Percentiles rank a stretch among this genome's conserved stretches.
phyloP scores from a whole-genome alignment of 2,329 filamentous ascomycete genomes.

The Penicillium nordicum region DNA sequence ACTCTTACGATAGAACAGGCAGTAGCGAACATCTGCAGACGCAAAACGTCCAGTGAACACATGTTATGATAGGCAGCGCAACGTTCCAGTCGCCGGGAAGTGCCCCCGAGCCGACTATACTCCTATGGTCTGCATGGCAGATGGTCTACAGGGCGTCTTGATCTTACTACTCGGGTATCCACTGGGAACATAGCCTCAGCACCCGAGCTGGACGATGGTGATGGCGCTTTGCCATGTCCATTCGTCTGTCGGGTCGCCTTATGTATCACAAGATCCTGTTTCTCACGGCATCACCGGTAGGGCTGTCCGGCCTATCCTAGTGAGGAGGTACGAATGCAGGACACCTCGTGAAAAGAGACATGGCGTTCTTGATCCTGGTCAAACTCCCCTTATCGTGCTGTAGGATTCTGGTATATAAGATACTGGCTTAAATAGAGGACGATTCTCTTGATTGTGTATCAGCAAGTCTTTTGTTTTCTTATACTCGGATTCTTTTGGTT shows the following conservation, averaged over 20 bases:
- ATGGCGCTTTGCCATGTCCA: background rate
- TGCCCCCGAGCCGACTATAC: background rate
- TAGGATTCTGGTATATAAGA: background rate
- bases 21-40: background rate
- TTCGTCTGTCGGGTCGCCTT: background rate
- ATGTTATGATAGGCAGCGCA: background rate
- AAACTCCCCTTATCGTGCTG: background rate
- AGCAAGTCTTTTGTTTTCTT: background rate
- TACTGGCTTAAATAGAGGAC: background rate
- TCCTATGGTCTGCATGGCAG: background rate
- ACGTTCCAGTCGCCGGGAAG: background rate
- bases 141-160: background rate
- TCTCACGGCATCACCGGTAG: background rate
- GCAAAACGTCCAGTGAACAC: background rate
- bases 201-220: background rate
- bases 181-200: background rate
- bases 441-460: background rate
- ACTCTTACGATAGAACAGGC: background rate
- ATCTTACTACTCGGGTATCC: background rate
- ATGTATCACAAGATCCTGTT: background rate
- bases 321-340: background rate
- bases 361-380: background rate
- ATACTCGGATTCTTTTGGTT: background rate
- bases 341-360: slow-evolving; percentile 1
- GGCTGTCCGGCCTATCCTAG: slow-evolving; percentile 5